These are phyloP conservation scores for Plasmopara viticola DNA, from an alignment of 352 stramenopile species.

Conservation along the genomic window DNA sequence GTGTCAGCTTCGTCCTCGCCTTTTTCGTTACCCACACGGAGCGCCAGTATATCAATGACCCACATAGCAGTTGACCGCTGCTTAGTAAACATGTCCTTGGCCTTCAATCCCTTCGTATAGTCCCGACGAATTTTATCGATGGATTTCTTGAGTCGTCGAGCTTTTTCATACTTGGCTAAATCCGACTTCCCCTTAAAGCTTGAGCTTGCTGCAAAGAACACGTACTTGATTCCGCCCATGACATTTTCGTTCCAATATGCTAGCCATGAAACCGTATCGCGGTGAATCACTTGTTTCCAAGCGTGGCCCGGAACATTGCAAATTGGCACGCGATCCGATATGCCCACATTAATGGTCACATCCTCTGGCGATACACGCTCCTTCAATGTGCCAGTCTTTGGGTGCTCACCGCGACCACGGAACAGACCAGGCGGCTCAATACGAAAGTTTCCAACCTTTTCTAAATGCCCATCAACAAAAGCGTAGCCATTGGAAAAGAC, in stretches of 20 bases:
- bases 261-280: conserved; percentile 87
- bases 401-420: conserved; percentile 96
- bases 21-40: conserved; percentile 99
- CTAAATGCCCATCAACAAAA: conserved; percentile 96
- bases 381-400: conserved; percentile 99
- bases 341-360: conserved; percentile 96
- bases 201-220: conserved; percentile 95
- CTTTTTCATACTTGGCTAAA: conserved; percentile 99
- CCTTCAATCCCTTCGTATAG: conserved; percentile 84
- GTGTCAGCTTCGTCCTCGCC: conserved; percentile 98
- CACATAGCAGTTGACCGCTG: conserved; percentile 99
- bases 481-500: conserved; percentile 94
- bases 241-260: conserved; percentile 99
- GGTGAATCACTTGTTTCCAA: conserved; percentile 97
- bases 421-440: conserved; percentile 98
- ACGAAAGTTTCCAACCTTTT: conserved; percentile 96
- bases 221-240: conserved; percentile 98
- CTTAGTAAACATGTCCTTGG: conserved; percentile 87
- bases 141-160: conserved; percentile 94
- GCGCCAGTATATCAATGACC: conserved; percentile 99
- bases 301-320: conserved; percentile 92
- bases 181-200: conserved; percentile 99
- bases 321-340: conserved; percentile 85
- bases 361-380: conserved; percentile 93
- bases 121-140: conserved; percentile 94